Base-by-base conservation (phyloP, 179 eudicot species). In the Beta macrorhiza region DNA sequence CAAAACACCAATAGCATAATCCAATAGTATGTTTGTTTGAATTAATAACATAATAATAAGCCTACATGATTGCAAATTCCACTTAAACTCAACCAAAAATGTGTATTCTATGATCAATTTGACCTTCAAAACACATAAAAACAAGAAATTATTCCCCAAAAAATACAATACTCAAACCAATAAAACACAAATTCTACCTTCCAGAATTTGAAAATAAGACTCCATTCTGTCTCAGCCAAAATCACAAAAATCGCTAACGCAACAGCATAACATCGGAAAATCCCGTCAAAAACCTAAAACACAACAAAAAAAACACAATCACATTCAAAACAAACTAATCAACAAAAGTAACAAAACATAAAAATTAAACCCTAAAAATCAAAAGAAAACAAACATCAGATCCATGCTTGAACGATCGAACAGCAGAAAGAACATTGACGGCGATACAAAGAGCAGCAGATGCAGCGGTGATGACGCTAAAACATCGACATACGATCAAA, bases 211-310 rank as follows among this genome's bases (percentile, higher is more conserved):
- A 89, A 80, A 47, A 93, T 74, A 79, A 90, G 80, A 72, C 80
- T 88, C 98, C 97, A 93, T 83, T 94, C 98, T 0, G 97, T 94
- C 90, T 94, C 98, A 5, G 92, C 92, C 76, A 94, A 85, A 14
- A 88, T 90, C 79, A 90, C 92, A 76, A 91, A 70, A 0, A 93
- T n/a, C 14, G 93, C 96, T 32, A 93, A 78, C 25, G 32, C 86
- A 47, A 93, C 93, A 44, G 97, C 94, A 78, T 89, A 93, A 80
- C 96, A 91, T 72, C 97, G 92, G 45, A 91, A 91, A 74, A 92
- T 90, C 7, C 95, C 94, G 72, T 89, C 97, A 77, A 91, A 91
- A 68, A 91, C 82, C 97, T 92, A 80, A 86, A 77, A 67, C 12
- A 49, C 8, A 75, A 80, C 44, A 55, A 58, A 82, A 59, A 29